Base-by-base conservation (phyloP, 2,329 filamentous ascomycete species). In the Alternaria sp. region DNA sequence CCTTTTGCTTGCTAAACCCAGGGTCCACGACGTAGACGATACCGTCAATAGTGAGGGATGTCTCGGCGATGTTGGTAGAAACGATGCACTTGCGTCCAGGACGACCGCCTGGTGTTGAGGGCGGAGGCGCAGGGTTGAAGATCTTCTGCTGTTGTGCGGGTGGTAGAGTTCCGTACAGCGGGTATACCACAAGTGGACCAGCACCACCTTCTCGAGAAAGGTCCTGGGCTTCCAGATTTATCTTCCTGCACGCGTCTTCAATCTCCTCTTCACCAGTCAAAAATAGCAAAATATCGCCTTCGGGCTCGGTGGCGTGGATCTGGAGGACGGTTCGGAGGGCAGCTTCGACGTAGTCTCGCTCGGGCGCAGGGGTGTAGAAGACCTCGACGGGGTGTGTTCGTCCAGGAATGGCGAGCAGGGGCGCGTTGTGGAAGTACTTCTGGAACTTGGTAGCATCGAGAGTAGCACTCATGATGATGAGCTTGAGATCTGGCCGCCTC, bases 1-100 rank as follows among this genome's bases (percentile, higher is more conserved):
- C 95, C 80, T 98, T 99, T 74, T 99, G 95, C 82, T 99, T 99
- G 81, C 93, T 97, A 82, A 99, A 99, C 34, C 95, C 95, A 2
- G 95, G 94, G 73, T 99, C 95, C n/a, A 99, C 94, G 33, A 99
- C 95, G 73, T 97, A 99, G 34, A 99, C 95, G 64, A 99, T 99
- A 76, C 95, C 95, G 74, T 99, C 95, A 61, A 99, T 99, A 45
- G 95, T 99, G 79, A 99, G 86, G 72, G 90, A 94, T 0, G 95
- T 99, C 82, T 99, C 95, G 42, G 95, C 95, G 78, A 99, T 99
- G 79, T 99, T 99, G 66, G 95, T 99, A 9, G 93, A 92, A 29
- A 99, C 86, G 69, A 99, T 96, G 74, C 89, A 89, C 79, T 99
- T 99, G 62, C 95, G 86, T n/a, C 95, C 95, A 0, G 95, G 91